Evolutionary conservation across 2,329 filamentous ascomycete genomes (phyloP), one percentile per base, ranked within the genome.

Genomic region (Nannizziopsis arthrosporioides): DNA sequence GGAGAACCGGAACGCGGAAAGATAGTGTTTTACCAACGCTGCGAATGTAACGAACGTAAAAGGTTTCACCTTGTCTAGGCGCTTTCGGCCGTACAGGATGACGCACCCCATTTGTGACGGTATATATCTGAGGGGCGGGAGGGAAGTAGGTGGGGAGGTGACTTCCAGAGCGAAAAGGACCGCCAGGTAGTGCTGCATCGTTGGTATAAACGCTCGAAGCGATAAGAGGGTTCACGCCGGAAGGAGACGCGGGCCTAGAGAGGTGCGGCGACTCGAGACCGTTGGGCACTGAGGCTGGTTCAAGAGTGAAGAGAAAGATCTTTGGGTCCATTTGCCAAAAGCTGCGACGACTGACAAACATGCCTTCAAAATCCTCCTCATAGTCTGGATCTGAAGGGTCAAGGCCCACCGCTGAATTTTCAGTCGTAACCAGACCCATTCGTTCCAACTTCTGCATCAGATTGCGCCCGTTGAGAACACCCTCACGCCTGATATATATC

Each of bases 251-350:
- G 8, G 36, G 31, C 9, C 34, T 18, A 44, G 30, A 42, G 12
- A 17, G 51, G 22, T 60, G 52, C 15, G 51, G 54, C 14, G 61
- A 67, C 69, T 42, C 75, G 65, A 12, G 72, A 76, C 18, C 66
- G 61, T 50, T 70, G 70, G 1, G 77, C 22, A 57, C 57, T 38
- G 64, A 60, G 35, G 71, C 70, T 0, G 84, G 85, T 42, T 83
- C 78, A 22, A 90, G 73, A 0, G 85, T 87, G 68, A 94, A 94
- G 41, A 96, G 78, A 61, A 94, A 96, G 44, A 94, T 75, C 5
- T 86, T 78, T 0, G 85, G 79, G 37, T 93, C 87, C 2, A 92
- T 75, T 68, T 96, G 92, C 92, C 92, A 98, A 67, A 95, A 98
- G 58, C 80, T 80, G 52, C 78, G 75, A 36, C 81, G 77, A 49